Evolutionary conservation across 257 asterid genomes (phyloP), one percentile per base, ranked within the genome.

Genomic region (Forsythia suspensa): DNA sequence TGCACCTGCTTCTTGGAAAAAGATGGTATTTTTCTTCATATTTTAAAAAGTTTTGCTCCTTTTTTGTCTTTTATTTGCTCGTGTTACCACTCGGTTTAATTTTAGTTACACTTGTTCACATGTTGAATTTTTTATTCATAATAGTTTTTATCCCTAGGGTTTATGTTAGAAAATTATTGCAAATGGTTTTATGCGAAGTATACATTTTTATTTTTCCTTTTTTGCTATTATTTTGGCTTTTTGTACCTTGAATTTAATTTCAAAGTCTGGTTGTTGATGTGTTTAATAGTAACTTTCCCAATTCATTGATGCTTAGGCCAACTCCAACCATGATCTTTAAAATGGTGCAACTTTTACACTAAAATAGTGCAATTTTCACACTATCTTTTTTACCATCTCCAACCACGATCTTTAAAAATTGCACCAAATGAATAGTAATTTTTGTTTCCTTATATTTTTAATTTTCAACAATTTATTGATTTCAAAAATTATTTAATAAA

Each of bases 1-100:
- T 6, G 96, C 96, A 29, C 96, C 96, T 82, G 85, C 81, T 77
- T 81, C 96, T 12, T 91, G 96, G 96, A 91, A 91, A 67, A 91
- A 91, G 86, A 42, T 89, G 92, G 94, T 91, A 88, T n/a, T 48
- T 29, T 59, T 20, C 11, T 6, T 59, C 67, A 59, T 59, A 20
- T 59, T 20, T 55, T 4, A 52, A 2, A 38, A 18, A 6, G 20
- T 43, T 43, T 43, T 4, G 3, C 4, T 29, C 34, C 24, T 55
- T 55, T 55, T 57, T 5, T 7, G 2, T n/a, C 7, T 39, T 61
- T 51, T 10, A 8, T 8, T 41, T 57, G 42, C 67, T 18, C 42
- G 3, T 24, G 37, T 21, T 63, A 70, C 24, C 73, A 38, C 7
- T 38, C 70, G 10, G 75, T 65, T 34, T 79, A 73, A 65, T 36